Base-by-base conservation (phyloP, 352 stramenopile genomes). In the Pythium plurisporium region DNA sequence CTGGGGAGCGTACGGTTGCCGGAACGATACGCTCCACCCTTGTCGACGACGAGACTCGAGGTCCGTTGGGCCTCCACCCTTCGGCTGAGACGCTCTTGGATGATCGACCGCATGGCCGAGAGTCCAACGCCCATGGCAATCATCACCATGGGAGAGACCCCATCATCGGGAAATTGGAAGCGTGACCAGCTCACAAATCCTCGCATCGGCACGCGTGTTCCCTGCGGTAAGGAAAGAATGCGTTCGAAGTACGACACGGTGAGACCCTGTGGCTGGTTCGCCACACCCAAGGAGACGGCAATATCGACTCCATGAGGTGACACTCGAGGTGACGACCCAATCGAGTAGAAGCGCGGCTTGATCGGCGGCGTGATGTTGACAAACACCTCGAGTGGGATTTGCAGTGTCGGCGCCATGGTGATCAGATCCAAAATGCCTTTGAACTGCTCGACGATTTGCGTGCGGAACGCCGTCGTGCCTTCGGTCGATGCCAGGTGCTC, bases 121-220 rank as follows among this genome's bases (percentile, higher is more conserved):
- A 98, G 77, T 5, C 96, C 94, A 9, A 95, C 97, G 26, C 95
- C 94, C 33, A 91, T 95, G 27, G 90, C 87, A 55, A 98, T 93
- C 49, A 85, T 56, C 9, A 98, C 79, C 55, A 99, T 83, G 7
- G 96, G 95, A 20, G 66, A 82, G 20, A 73, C 48, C 0, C 69
- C 11, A 54, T 97, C 76, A 10, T 62, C 49, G 2, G 93, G 92
- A 8, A 98, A 63, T 44, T 90, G 86, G 65, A 99, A 98, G 0
- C 78, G 89, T 1, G 94, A 98, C 11, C 81, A 71, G 10, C 80
- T 73, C 34, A 97, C 65, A 66, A 96, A 97, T 0, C 90, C 91
- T 61, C 45, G 95, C 84, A 81, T 78, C 96, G 47, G 94, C 56
- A 48, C 88, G 26, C 41, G 45, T 25, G 37, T 44, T 5, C 51